Percentiles rank a stretch among this genome's conserved stretches.
These are phyloP conservation scores for Drechslerella dactyloides DNA, from an alignment of 2,329 filamentous ascomycete genomes.

Conservation along the genomic window DNA sequence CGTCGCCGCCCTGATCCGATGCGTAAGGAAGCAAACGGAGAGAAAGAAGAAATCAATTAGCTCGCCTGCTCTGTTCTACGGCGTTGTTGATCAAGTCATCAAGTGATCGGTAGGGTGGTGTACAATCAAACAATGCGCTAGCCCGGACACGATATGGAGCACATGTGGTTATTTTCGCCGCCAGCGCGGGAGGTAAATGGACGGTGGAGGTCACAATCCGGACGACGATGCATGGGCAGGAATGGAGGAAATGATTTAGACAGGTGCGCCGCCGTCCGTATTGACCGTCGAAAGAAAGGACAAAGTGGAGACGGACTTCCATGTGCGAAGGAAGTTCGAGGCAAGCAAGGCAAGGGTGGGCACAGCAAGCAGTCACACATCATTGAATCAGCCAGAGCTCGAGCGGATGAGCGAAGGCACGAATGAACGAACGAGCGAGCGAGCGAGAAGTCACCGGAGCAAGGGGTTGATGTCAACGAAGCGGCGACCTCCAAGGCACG, in stretches of 20 bases:
- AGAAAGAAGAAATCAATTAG: constrained; percentile 37
- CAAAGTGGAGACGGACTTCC: background rate
- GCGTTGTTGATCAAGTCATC: constrained; percentile 24
- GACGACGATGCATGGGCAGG: background rate
- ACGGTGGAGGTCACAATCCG: constrained; percentile 1
- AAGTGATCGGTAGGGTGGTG: background rate
- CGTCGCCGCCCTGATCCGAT: constrained; percentile 69
- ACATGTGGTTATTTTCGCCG: constrained; percentile 18
- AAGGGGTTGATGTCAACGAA: constrained; percentile 49
- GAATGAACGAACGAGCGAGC: constrained; percentile 16
- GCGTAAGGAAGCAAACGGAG: constrained; percentile 15
- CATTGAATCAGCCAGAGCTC: constrained; percentile 7
- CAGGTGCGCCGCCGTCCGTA: constrained; percentile 7
- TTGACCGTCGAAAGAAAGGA: constrained; percentile 1
- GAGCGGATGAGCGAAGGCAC: constrained; percentile 20
- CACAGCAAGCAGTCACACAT: too few species aligned
- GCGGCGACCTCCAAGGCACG: background rate
- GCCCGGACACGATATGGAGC: constrained; percentile 20
- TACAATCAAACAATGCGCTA: constrained; percentile 33
- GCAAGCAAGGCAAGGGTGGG: constrained; percentile 12
- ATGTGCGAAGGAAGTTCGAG: too few species aligned
- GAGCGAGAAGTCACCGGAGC: background rate
- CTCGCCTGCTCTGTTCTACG: constrained; percentile 13
- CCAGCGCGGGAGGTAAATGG: constrained; percentile 2
- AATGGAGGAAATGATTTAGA: constrained; percentile 6